Conservation (phyloP, 768 basidiomycete genomes). For the Suillus brevipes region DNA sequence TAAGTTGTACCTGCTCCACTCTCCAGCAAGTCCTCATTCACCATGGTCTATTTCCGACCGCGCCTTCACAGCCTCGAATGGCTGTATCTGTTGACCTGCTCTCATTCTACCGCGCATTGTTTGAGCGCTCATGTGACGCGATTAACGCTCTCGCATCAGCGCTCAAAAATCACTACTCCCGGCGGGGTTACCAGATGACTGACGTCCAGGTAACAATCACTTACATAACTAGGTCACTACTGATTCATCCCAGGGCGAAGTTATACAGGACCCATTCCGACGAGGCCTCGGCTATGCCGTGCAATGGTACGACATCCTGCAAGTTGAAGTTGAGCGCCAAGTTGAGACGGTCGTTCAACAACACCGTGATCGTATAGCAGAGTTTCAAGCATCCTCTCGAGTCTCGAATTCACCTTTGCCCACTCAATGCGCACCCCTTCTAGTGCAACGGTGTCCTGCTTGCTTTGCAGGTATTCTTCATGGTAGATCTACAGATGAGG, state of each 20-base stretch:
- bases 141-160: conserved; percentile 14
- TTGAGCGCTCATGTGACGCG: conserved; percentile 36
- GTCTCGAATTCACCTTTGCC: not conserved
- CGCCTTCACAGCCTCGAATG: conserved; percentile 19
- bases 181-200: conserved; percentile 16
- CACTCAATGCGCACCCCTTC: not conserved
- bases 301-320: conserved; percentile 32
- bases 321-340: conserved; percentile 15
- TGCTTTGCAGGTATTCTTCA: not conserved
- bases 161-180: conserved; percentile 5
- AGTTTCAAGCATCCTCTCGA: not conserved
- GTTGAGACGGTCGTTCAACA: conserved; percentile 12
- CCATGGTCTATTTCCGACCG: conserved; percentile 36
- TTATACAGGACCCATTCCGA: conserved; percentile 33
- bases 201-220: not conserved
- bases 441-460: not conserved
- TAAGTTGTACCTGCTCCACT: conserved; percentile 25
- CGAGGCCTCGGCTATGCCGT: conserved; percentile 25
- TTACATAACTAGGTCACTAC: conserved; percentile 14
- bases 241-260: conserved; percentile 19
- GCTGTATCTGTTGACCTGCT: conserved; percentile 7
- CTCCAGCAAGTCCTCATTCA: conserved; percentile 26
- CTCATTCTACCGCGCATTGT: conserved; percentile 35
- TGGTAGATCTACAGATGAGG: conserved; percentile 11
- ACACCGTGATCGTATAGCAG: not conserved